A percentile compares a stretch with the other conserved stretches of the same genome.
phyloP scores from a whole-genome alignment of 176 grass and related monocot genomes.

The Oryza rufipogon region DNA sequence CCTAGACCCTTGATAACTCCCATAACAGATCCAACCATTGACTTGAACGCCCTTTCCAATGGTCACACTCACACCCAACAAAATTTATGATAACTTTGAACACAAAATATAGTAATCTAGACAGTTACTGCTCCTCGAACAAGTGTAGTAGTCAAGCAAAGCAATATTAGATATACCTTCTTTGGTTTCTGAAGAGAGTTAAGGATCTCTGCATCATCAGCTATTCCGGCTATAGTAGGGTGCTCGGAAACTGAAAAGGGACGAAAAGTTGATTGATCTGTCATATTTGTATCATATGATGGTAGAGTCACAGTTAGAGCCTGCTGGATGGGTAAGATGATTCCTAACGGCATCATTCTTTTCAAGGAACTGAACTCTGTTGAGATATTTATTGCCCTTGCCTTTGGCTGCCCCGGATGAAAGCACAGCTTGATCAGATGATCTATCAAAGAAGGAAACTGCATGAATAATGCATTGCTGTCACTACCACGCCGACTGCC shows the following conservation, averaged over 20 bases:
- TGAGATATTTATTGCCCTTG: constrained; percentile 79
- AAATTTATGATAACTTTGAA: constrained; percentile 10
- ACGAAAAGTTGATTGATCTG: constrained; percentile 70
- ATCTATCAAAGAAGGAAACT: constrained; percentile 84
- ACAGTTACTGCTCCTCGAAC: constrained; percentile 11
- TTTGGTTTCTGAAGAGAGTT: constrained; percentile 94
- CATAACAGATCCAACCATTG: not conserved
- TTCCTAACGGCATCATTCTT: constrained; percentile 97
- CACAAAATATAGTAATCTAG: constrained; percentile 13
- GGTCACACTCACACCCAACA: not conserved
- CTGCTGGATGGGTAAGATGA: constrained; percentile 95
- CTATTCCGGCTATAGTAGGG: constrained; percentile 90
- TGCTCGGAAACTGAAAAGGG: constrained; percentile 83
- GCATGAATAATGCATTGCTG: constrained; percentile 60
- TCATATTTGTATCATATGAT: constrained; percentile 69
- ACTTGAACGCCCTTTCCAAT: not conserved
- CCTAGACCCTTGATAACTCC: constrained; percentile 1
- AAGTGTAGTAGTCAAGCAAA: constrained; percentile 20
- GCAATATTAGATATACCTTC: constrained; percentile 60
- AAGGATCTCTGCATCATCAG: constrained; percentile 94
- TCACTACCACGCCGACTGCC: constrained; percentile 60
- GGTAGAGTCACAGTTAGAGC: constrained; percentile 94
- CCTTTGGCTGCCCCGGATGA: constrained; percentile 84
- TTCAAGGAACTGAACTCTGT: constrained; percentile 98
- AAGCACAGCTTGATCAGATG: constrained; percentile 93